Percentiles rank a stretch among this genome's conserved stretches.
phyloP scores from a whole-genome alignment of 163 green algal species.

The Chlorella variabilis region DNA sequence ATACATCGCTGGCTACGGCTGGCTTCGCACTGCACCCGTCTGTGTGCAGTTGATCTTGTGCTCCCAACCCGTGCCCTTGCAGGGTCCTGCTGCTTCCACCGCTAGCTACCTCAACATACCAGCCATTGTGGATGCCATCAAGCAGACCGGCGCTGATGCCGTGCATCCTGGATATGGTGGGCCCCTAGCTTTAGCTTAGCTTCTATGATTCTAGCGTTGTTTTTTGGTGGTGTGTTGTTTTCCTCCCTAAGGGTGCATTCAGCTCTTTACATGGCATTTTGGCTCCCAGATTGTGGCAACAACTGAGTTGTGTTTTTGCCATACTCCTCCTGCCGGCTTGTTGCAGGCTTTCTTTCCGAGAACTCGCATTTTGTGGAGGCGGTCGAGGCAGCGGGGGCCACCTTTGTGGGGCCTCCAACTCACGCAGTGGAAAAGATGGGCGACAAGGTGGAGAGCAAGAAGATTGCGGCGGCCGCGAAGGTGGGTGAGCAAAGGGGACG shows the following conservation, averaged over 20 bases:
- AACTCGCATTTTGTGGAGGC: slow-evolving; percentile 49
- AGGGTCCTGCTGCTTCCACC: slow-evolving; percentile 68
- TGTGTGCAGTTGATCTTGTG: too few relatives aligned
- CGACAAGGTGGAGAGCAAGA: slow-evolving; percentile 40
- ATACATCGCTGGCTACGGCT: too few relatives aligned
- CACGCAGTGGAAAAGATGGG: slow-evolving; percentile 53
- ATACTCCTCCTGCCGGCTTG: too few relatives aligned
- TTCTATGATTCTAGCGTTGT: too few relatives aligned
- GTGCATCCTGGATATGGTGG: slow-evolving; percentile 88
- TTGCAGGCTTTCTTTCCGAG: slow-evolving; percentile 46
- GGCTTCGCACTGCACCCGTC: too few relatives aligned
- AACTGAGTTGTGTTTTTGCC: too few relatives aligned
- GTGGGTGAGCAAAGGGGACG: slow-evolving; percentile 3
- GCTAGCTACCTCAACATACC: slow-evolving; percentile 81
- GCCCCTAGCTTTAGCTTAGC: not conserved
- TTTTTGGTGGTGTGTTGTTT: too few relatives aligned
- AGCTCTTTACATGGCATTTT: too few relatives aligned
- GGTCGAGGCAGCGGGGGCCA: slow-evolving; percentile 33
- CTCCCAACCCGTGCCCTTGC: not conserved
- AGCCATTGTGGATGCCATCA: slow-evolving; percentile 58
- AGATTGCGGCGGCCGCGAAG: slow-evolving; percentile 12
- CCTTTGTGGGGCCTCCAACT: slow-evolving; percentile 50
- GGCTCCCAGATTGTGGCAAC: too few relatives aligned
- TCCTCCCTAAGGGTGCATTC: too few relatives aligned
- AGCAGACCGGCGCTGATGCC: slow-evolving; percentile 63